A percentile compares a stretch with the other conserved stretches of the same genome.
phyloP scores from a whole-genome alignment of 1,284 basidiomycete species.

The Porodaedalea pini region DNA sequence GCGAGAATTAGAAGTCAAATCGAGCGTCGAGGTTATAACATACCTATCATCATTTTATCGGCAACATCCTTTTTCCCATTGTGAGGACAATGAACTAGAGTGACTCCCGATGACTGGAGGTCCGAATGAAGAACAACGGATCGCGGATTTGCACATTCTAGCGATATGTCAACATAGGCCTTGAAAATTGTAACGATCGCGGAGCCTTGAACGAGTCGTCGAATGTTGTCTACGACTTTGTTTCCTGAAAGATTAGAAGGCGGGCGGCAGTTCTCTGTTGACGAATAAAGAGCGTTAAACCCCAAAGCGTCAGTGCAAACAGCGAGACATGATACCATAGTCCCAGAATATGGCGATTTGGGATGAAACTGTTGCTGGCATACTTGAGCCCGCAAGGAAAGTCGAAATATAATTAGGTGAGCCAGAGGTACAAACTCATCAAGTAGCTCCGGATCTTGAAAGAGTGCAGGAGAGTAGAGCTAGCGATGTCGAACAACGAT shows the following conservation, averaged over 20 bases:
- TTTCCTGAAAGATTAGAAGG: slow-evolving; percentile 44
- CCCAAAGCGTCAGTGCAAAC: neutral
- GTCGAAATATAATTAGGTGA: neutral
- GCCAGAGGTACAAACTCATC: no score
- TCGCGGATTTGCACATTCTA: slow-evolving; percentile 3
- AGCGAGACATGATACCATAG: slow-evolving; percentile 39
- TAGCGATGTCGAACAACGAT: no score
- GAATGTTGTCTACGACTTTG: slow-evolving; percentile 33
- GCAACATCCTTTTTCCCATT: slow-evolving; percentile 40
- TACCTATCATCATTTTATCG: slow-evolving; percentile 38
- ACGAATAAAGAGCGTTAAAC: neutral
- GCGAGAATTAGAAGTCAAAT: neutral
- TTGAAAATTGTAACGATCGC: slow-evolving; percentile 22
- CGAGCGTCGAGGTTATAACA: neutral
- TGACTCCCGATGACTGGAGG: slow-evolving; percentile 37
- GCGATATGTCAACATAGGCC: slow-evolving; percentile 29
- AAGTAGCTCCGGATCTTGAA: no score
- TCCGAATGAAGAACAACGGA: slow-evolving; percentile 33
- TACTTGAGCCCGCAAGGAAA: neutral
- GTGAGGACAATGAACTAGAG: slow-evolving; percentile 43
- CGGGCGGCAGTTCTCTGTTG: slow-evolving; percentile 52
- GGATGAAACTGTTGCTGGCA: neutral
- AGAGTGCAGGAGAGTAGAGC: no score
- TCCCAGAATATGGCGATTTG: slow-evolving; percentile 62
- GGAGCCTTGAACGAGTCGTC: slow-evolving; percentile 15